Base-by-base conservation (phyloP, 495 filamentous ascomycete species). In the Aspergillus kassunensis region DNA sequence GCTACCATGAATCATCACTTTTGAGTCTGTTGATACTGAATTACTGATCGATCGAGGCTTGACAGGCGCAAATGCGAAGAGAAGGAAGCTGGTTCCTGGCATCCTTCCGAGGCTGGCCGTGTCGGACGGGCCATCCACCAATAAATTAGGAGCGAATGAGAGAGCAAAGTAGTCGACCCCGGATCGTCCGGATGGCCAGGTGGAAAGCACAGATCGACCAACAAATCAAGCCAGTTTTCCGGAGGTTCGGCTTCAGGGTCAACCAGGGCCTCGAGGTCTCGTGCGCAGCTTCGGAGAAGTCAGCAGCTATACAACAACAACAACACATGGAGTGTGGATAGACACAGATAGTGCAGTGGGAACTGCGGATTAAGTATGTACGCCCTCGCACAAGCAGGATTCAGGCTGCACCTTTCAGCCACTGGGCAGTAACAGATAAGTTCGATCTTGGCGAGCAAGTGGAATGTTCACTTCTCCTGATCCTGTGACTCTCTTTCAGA, bases 141-240 rank as follows among this genome's bases (percentile, higher is more conserved):
- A 19, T 30, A 24, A 36, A 18, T 31, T 33, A 37, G 30, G 44
- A 35, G 29, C 20, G 23, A 31, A 48, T 35, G n/a, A n/a, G 24
- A 27, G 24, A 27, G 24, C 24, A 27, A 27, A 27, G 9, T 27
- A 18, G 12, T 37, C 44, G 24, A 59, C 57, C 57, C 57, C 57
- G 57, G 57, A 60, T 60, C 57, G 57, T 39, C 57, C 49, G 57
- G 57, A 53, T 47, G 35, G 6, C 5, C 5, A 29, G 27, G 6
- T 6, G 12, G 7, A n/a, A 43, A 30, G 16, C 18, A 33, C 45
- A 49, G 44, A 27, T 19, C 42, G 24, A 15, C 18, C 27, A 39
- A 9, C 31, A 52, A 47, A 29, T 44, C 39, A 53, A 48, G 37
- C 19, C 23, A 30, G 30, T 11, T n/a, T 3, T 33, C 13, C 24